Percentiles rank a stretch among this genome's conserved stretches.
These are phyloP conservation scores for Cerrena zonata DNA, from an alignment of 1,284 basidiomycete species.

Conservation along the genomic window DNA sequence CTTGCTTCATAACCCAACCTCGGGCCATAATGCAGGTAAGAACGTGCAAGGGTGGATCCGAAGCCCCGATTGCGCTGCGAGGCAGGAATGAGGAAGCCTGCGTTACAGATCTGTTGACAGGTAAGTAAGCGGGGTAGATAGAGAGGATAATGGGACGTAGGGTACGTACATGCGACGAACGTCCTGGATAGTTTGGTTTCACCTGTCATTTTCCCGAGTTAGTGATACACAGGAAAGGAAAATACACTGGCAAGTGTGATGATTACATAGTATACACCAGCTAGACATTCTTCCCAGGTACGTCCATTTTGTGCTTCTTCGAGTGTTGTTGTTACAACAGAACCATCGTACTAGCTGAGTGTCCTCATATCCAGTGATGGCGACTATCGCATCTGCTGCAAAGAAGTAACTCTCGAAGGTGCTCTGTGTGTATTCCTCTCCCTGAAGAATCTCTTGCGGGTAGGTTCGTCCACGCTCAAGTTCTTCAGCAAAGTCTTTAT, in stretches of 20 bases:
- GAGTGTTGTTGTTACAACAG: constrained; percentile 32
- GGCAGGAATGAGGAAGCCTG: constrained; percentile 80
- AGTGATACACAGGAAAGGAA: constrained; percentile 1
- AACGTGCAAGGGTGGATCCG: constrained; percentile 70
- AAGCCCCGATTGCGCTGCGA: constrained; percentile 63
- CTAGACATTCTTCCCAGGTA: constrained; percentile 64
- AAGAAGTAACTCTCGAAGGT: constrained; percentile 73
- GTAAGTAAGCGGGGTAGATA: not conserved
- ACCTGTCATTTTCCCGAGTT: constrained; percentile 37
- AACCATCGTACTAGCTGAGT: constrained; percentile 20
- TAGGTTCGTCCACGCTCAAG: constrained; percentile 76
- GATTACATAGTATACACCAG: constrained; percentile 77
- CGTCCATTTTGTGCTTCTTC: constrained; percentile 43
- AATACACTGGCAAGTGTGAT: constrained; percentile 23
- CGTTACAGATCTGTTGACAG: constrained; percentile 70
- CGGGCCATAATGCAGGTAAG: constrained; percentile 80
- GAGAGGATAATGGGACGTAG: not conserved
- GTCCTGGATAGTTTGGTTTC: constrained; percentile 90
- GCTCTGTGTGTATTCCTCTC: constrained; percentile 42
- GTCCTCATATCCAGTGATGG: constrained; percentile 38
- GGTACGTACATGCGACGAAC: constrained; percentile 73
- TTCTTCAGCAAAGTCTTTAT: constrained; percentile 63
- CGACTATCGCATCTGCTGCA: constrained; percentile 71
- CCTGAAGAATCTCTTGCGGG: constrained; percentile 59
- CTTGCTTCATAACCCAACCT: constrained; percentile 77